Conservation (phyloP, 345 rosid species). For the Eucalyptus coolabah region DNA sequence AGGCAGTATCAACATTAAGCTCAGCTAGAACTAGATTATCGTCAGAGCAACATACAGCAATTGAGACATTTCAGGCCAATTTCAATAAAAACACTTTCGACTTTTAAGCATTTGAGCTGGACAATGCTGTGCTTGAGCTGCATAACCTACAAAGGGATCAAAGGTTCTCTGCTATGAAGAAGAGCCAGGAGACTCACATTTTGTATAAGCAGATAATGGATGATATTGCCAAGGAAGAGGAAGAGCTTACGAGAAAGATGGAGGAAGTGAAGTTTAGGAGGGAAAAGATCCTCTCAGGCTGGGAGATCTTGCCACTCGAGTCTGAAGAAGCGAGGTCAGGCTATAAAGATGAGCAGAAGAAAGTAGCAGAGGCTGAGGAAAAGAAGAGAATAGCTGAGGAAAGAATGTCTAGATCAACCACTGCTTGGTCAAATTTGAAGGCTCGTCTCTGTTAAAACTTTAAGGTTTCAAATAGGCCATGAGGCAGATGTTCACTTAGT, state of each 20-base stretch:
- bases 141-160: background rate
- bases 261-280: background rate
- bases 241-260: background rate
- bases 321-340: background rate
- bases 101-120: background rate
- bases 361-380: background rate
- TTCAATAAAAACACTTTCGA: background rate
- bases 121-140: background rate
- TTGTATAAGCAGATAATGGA: background rate
- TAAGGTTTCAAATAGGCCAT: background rate
- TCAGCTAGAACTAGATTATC: background rate
- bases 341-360: background rate
- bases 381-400: conserved; percentile 1
- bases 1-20: background rate
- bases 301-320: background rate
- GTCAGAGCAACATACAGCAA: background rate
- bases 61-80: background rate
- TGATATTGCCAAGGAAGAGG: background rate
- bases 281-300: background rate
- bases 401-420: background rate
- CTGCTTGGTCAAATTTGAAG: background rate
- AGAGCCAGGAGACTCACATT: background rate
- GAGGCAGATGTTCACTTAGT: background rate
- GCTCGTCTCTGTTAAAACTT: background rate
- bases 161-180: background rate